A percentile compares a stretch with the other conserved stretches of the same genome.
These are phyloP conservation scores for Puya raimondii DNA, from an alignment of 176 grass and related monocot species.

Conservation along the genomic window DNA sequence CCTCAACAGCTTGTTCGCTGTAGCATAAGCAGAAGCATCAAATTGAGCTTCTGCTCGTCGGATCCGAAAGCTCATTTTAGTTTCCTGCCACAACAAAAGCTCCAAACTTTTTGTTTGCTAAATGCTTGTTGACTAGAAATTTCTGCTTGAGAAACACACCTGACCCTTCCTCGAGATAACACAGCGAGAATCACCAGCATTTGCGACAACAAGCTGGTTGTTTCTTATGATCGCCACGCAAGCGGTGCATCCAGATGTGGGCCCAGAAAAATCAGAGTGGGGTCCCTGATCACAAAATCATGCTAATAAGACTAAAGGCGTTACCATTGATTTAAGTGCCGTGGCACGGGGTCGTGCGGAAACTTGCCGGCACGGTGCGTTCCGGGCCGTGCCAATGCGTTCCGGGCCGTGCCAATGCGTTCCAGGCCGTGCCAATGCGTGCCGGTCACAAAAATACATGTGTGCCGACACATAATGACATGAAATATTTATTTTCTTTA, in stretches of 20 bases:
- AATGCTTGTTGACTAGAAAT: slow-evolving; percentile 1
- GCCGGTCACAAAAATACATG: no score
- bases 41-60: not conserved
- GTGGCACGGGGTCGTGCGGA: no score
- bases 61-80: not conserved
- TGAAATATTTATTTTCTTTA: no score
- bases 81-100: no score
- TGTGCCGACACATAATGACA: no score
- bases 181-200: slow-evolving; percentile 97
- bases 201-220: slow-evolving; percentile 76
- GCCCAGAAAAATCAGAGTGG: slow-evolving; percentile 80
- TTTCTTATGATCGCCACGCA: slow-evolving; percentile 85
- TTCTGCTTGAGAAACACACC: slow-evolving; percentile 30
- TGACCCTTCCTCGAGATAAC: slow-evolving; percentile 86
- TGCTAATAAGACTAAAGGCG: not conserved
- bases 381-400: no score
- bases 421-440: no score
- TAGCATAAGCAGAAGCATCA: no score
- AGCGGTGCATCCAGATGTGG: slow-evolving; percentile 78
- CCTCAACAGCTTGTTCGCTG: no score
- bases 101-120: not conserved
- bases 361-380: no score
- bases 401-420: no score
- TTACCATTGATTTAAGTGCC: no score
- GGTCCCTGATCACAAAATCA: slow-evolving; percentile 51